A percentile compares a stretch with the other conserved stretches of the same genome.
Evolutionary conservation across 352 stramenopile species (phyloP).

Genomic region (Phytophthora colocasiae): DNA sequence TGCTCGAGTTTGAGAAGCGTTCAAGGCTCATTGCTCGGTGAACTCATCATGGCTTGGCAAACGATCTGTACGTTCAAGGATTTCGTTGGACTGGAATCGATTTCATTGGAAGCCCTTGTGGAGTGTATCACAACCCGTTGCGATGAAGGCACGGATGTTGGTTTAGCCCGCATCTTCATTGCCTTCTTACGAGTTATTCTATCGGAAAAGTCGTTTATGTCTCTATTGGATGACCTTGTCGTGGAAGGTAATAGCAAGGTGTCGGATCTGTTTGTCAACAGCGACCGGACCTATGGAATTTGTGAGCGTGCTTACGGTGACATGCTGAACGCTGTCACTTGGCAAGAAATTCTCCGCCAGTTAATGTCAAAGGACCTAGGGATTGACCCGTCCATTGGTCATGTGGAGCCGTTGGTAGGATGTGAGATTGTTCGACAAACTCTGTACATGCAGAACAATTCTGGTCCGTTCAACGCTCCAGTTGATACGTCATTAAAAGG

Average conservation of each 20-base stretch:
- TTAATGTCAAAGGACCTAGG: conserved; percentile 84
- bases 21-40: conserved; percentile 64
- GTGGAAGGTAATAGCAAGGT: conserved; percentile 86
- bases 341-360: conserved; percentile 86
- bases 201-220: conserved; percentile 83
- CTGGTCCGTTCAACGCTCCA: conserved; percentile 80
- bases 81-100: conserved; percentile 66
- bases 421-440: conserved; percentile 85
- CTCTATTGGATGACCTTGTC: conserved; percentile 73
- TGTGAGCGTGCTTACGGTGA: conserved; percentile 74
- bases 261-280: conserved; percentile 78
- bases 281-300: conserved; percentile 77
- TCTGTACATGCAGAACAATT: conserved; percentile 86
- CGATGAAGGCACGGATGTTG: conserved; percentile 53
- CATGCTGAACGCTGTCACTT: conserved; percentile 81
- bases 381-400: conserved; percentile 77
- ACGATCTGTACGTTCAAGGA: conserved; percentile 79
- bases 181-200: conserved; percentile 75
- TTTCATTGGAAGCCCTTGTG: conserved; percentile 70
- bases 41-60: conserved; percentile 84
- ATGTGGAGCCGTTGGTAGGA: conserved; percentile 73
- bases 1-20: conserved; percentile 56
- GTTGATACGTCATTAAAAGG: conserved; percentile 83
- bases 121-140: conserved; percentile 56
- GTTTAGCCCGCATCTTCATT: conserved; percentile 75